Evolutionary conservation across 192 early-diverging fungal genomes (phyloP).

Genomic region (Funneliformis geosporum): DNA sequence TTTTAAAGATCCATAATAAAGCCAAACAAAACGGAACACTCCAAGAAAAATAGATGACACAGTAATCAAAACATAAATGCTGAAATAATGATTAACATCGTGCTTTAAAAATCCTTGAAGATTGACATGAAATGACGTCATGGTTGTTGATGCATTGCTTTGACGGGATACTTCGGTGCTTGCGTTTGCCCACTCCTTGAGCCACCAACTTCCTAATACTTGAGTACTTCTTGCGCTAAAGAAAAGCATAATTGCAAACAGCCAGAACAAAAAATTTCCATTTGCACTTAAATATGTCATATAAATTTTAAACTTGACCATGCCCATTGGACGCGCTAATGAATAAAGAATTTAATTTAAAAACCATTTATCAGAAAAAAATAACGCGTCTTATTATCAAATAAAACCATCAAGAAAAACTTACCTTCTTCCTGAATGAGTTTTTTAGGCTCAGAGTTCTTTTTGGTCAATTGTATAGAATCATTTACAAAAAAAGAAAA

Average conservation of each 20-base stretch:
- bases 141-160: no score
- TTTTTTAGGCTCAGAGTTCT: slow-evolving; percentile 61
- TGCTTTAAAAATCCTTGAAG: slow-evolving; percentile 9
- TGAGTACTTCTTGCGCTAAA: slow-evolving; percentile 38
- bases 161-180: neutral
- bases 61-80: slow-evolving; percentile 61
- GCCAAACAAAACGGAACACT: slow-evolving; percentile 40
- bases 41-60: slow-evolving; percentile 43
- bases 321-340: slow-evolving; percentile 72
- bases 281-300: slow-evolving; percentile 72
- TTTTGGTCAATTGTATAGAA: neutral
- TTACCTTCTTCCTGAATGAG: slow-evolving; percentile 44
- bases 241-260: slow-evolving; percentile 50
- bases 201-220: slow-evolving; percentile 44
- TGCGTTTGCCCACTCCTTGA: slow-evolving; percentile 19
- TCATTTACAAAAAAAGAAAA: slow-evolving; percentile 56
- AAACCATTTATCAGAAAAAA: neutral
- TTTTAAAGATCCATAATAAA: slow-evolving; percentile 50
- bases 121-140: neutral
- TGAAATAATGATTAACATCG: slow-evolving; percentile 62
- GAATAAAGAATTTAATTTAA: neutral
- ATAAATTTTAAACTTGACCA: slow-evolving; percentile 77
- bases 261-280: slow-evolving; percentile 65
- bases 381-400: neutral
- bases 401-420: neutral